Evolutionary conservation across 2,329 filamentous ascomycete genomes (phyloP), one percentile per base, ranked within the genome.

Genomic region (Aphanocladium album): DNA sequence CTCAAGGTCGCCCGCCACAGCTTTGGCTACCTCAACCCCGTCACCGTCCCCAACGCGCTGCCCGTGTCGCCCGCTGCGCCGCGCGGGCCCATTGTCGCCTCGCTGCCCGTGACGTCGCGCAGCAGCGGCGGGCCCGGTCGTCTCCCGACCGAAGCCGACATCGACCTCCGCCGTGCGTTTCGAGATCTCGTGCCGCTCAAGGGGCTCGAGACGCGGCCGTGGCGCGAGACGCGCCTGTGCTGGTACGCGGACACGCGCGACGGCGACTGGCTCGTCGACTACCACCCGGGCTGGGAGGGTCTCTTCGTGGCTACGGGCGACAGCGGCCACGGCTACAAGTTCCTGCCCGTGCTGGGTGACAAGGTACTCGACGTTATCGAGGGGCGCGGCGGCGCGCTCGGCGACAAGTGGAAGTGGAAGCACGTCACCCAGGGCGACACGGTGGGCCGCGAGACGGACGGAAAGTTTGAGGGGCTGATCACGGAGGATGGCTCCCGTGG

Each of bases 211-310:
- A 77, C 80, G 25, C 78, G 88, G 27, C 82, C 84, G 1, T 90
- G 89, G 75, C 74, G 75, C 61, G 76, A 78, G 57, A 88, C 85
- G 2, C 79, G 87, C 25, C 74, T 91, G 57, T 91, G 89, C 75
- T 91, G 89, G 89, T 91, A 91, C 71, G 85, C 85, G 5, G 89
- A 91, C 74, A 91, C 89, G 66, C 80, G 84, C 8, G 84, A 83
- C 19, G 88, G 84, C 23, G 85, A 91, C 69, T 91, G 89, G 76
- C 79, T 91, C 59, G 79, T 90, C 62, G 83, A 87, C 68, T 86
- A 87, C 71, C 88, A 91, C 67, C 88, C 89, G 0, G 73, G 78
- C 17, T 83, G 83, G 72, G 70, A 78, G 60, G 79, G 80, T 16
- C 72, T 88, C 4, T 88, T 88, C 67, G 67, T 88, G 25, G 83